Evolutionary conservation across 805 yeast genomes (phyloP).

Genomic region (Nakazawaea sp.): DNA sequence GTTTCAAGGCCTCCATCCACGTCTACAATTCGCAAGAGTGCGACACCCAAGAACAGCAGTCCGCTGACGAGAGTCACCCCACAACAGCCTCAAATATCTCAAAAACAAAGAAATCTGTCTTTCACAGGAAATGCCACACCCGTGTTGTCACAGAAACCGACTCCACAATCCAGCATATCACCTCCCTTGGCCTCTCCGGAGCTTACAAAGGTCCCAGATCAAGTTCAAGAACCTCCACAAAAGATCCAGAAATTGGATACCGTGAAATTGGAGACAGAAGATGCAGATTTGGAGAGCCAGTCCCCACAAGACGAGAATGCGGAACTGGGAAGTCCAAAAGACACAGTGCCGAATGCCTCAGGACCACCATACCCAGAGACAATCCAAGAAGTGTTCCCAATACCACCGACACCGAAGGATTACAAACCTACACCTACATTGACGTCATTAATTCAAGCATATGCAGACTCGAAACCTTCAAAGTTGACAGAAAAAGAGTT

Average conservation of each 20-base stretch:
- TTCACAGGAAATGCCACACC: neutral
- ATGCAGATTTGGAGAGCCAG: neutral
- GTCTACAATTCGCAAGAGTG: constrained; percentile 12
- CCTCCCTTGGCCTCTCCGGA: neutral
- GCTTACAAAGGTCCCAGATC: neutral
- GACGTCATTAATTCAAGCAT: constrained; percentile 21
- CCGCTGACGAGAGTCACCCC: neutral
- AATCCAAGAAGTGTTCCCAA: neutral
- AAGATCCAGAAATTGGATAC: constrained; percentile 1
- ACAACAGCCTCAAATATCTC: neutral
- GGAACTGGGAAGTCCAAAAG: neutral
- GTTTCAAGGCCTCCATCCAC: constrained; percentile 15
- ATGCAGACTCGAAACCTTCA: constrained; percentile 15
- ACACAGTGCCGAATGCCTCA: neutral
- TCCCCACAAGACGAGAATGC: neutral
- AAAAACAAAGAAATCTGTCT: neutral
- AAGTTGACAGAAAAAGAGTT: constrained; percentile 19
- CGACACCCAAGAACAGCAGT: neutral
- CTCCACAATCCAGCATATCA: neutral
- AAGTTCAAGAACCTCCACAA: constrained; percentile 3
- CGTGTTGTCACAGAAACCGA: neutral
- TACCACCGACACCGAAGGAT: constrained; percentile 8
- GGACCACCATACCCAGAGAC: neutral
- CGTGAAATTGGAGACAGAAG: neutral
- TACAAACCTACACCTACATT: constrained; percentile 21